These are phyloP conservation scores for Podospora pseudocomata DNA, from an alignment of 495 filamentous ascomycete species.

Conservation along the genomic window DNA sequence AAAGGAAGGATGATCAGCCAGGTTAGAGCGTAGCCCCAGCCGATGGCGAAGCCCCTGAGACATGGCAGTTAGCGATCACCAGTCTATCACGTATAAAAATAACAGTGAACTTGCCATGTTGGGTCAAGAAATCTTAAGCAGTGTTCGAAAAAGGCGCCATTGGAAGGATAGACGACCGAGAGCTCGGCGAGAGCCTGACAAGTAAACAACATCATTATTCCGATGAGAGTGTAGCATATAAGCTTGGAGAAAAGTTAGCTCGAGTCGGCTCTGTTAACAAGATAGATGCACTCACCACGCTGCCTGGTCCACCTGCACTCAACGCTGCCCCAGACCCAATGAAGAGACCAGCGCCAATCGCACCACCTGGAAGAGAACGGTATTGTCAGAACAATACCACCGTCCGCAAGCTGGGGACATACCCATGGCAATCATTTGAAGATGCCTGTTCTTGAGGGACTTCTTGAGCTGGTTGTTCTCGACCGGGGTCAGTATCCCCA, in stretches of 20 bases:
- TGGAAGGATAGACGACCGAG: constrained; percentile 63
- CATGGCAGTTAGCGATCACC: background rate
- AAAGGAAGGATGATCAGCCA: constrained; percentile 55
- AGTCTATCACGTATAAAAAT: background rate
- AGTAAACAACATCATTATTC: constrained; percentile 44
- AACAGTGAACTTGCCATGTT: constrained; percentile 46
- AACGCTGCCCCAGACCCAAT: constrained; percentile 52
- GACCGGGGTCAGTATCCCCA: constrained; percentile 21
- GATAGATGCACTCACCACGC: constrained; percentile 37
- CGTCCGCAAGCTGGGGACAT: constrained; percentile 2
- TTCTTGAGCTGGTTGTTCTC: constrained; percentile 29
- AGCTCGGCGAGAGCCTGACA: constrained; percentile 64
- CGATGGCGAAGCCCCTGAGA: constrained; percentile 67
- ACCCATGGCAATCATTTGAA: constrained; percentile 78
- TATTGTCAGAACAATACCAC: constrained; percentile 15
- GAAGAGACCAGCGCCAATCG: constrained; percentile 58
- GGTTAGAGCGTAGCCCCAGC: constrained; percentile 63
- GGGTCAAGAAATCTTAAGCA: constrained; percentile 66
- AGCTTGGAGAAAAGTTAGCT: constrained; percentile 46
- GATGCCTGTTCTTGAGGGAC: constrained; percentile 49
- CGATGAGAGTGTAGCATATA: constrained; percentile 50
- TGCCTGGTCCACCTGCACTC: constrained; percentile 51
- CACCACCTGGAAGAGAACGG: constrained; percentile 37
- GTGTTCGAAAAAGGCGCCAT: constrained; percentile 56
- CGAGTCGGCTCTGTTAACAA: constrained; percentile 54